Conservation (phyloP, 2,329 filamentous ascomycete genomes). For the Trichoderma hamatum region DNA sequence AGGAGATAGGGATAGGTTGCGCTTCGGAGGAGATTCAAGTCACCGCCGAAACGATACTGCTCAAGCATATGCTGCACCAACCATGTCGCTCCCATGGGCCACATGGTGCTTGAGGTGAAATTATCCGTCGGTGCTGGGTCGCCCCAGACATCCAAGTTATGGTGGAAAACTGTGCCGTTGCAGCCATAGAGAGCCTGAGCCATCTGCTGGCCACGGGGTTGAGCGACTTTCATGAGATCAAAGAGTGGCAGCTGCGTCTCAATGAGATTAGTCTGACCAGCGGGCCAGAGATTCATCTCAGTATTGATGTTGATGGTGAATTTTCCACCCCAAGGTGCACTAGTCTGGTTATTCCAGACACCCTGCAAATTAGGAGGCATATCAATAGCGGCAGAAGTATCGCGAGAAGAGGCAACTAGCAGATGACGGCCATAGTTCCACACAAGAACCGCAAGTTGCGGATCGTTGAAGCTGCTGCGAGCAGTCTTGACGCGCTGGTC, state of each 20-base stretch:
- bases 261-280: slow-evolving; percentile 36
- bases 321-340: slow-evolving; percentile 46
- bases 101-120: slow-evolving; percentile 34
- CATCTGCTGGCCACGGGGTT: slow-evolving; percentile 36
- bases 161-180: slow-evolving; percentile 38
- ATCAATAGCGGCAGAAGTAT: slow-evolving; percentile 28
- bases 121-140: slow-evolving; percentile 40
- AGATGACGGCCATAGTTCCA: slow-evolving; percentile 36
- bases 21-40: slow-evolving; percentile 31
- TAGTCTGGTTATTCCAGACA: slow-evolving; percentile 35
- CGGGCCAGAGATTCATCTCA: slow-evolving; percentile 54
- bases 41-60: slow-evolving; percentile 42
- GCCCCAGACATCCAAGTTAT: slow-evolving; percentile 42
- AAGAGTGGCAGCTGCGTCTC: slow-evolving; percentile 45
- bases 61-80: slow-evolving; percentile 45
- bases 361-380: slow-evolving; percentile 37
- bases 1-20: slow-evolving; percentile 37
- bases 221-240: slow-evolving; percentile 37
- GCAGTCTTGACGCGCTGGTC: slow-evolving; percentile 28
- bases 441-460: slow-evolving; percentile 32
- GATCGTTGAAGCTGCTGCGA: slow-evolving; percentile 27
- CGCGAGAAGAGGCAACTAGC: slow-evolving; percentile 33
- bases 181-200: slow-evolving; percentile 40
- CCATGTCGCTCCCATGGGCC: slow-evolving; percentile 48
- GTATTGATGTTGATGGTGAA: slow-evolving; percentile 53